These are phyloP conservation scores for Phytophthora agathidicida DNA, from an alignment of 352 stramenopile species.

Conservation along the genomic window DNA sequence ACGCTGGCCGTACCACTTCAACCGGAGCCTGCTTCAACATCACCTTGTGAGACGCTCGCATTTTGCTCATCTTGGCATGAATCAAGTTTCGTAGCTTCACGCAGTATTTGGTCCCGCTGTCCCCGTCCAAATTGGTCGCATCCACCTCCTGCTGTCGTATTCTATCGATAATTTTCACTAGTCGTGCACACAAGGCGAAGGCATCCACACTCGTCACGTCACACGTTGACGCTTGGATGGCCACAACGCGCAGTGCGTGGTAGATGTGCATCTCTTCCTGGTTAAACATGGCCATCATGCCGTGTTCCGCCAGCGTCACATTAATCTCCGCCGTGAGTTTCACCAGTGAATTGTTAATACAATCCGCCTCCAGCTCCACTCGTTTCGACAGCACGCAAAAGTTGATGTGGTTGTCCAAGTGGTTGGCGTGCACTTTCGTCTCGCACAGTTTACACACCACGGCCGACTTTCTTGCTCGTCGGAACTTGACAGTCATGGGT, in stretches of 20 bases:
- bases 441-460: conserved; percentile 88
- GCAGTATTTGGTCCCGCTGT: conserved; percentile 67
- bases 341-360: conserved; percentile 72
- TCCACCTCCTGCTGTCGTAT: conserved; percentile 66
- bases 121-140: conserved; percentile 47
- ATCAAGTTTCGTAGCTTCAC: conserved; percentile 69
- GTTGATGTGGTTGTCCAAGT: conserved; percentile 77
- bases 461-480: conserved; percentile 38
- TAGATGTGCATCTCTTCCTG: conserved; percentile 73
- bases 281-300: conserved; percentile 50
- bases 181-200: conserved; percentile 72
- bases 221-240: conserved; percentile 75
- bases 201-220: conserved; percentile 78
- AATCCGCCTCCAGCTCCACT: conserved; percentile 77
- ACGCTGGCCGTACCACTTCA: conserved; percentile 42
- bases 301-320: conserved; percentile 49
- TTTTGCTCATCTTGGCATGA: conserved; percentile 89
- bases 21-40: conserved; percentile 63
- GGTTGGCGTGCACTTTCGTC: conserved; percentile 66
- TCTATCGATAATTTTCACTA: conserved; percentile 82
- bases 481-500: conserved; percentile 74
- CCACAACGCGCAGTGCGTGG: conserved; percentile 67
- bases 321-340: conserved; percentile 67
- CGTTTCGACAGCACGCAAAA: conserved; percentile 82
- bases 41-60: conserved; percentile 82